These are phyloP conservation scores for Stentor coeruleus DNA, from an alignment of 73 alveolate genomes.

Conservation along the genomic window DNA sequence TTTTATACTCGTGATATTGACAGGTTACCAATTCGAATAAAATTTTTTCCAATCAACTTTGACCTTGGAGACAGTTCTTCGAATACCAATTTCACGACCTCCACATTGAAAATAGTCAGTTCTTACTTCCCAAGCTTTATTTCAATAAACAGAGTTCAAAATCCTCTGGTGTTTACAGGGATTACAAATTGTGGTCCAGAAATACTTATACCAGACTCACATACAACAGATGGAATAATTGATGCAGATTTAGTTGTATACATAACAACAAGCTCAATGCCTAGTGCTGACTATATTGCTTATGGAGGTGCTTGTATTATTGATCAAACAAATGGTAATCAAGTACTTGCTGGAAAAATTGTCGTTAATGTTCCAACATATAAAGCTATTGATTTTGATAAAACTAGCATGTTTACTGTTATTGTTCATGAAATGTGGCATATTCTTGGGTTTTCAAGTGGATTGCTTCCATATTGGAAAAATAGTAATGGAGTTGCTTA, in stretches of 20 bases:
- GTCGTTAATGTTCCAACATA: neutral
- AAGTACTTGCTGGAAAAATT: slow-evolving; percentile 1
- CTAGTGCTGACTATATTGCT: neutral
- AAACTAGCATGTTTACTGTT: neutral
- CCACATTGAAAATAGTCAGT: too few relatives aligned
- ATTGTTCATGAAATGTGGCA: neutral
- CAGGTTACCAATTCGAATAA: too few relatives aligned
- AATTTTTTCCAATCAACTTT: too few relatives aligned
- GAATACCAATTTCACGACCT: too few relatives aligned
- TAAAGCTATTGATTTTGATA: neutral
- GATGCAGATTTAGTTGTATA: neutral
- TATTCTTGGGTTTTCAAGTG: neutral
- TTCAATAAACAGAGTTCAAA: too few relatives aligned
- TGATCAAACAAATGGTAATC: neutral
- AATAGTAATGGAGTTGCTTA: neutral
- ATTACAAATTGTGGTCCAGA: neutral
- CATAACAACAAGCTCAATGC: neutral
- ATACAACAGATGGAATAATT: neutral
- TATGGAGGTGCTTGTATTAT: neutral
- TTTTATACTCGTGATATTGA: too few relatives aligned
- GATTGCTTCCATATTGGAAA: neutral
- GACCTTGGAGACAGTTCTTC: too few relatives aligned
- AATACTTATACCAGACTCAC: neutral
- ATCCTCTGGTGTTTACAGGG: too few relatives aligned
- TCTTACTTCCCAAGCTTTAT: too few relatives aligned